A percentile compares a stretch with the other conserved stretches of the same genome.
Evolutionary conservation across 257 asterid species (phyloP).

Genomic region (Gynochthodes officinalis): DNA sequence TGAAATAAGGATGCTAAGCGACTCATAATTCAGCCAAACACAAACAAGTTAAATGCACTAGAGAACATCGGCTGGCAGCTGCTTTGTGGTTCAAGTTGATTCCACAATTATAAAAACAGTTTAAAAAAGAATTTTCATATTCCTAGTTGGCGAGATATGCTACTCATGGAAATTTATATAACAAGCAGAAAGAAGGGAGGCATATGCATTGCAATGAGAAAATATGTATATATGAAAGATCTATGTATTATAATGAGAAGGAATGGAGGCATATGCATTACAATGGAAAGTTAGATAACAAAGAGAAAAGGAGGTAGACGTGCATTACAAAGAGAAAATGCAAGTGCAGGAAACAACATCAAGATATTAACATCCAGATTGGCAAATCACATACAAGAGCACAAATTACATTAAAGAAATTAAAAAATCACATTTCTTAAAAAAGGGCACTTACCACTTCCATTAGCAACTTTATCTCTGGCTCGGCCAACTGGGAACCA

Average conservation of each 20-base stretch:
- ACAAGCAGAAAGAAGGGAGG: neutral
- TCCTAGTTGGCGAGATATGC: neutral
- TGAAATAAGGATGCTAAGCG: neutral
- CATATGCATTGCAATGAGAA: too few species aligned
- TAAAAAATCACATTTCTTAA: conserved; percentile 5
- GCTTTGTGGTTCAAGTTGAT: neutral
- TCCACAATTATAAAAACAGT: neutral
- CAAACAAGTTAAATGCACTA: neutral
- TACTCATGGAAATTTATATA: too few species aligned
- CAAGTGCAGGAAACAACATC: neutral
- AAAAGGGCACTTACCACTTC: conserved; percentile 71
- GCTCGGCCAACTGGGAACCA: conserved; percentile 96
- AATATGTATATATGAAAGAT: too few species aligned
- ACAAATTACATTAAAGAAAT: neutral
- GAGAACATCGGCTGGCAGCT: neutral
- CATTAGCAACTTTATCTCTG: conserved; percentile 94
- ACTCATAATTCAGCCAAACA: neutral
- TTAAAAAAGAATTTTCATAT: neutral
- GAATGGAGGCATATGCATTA: too few species aligned
- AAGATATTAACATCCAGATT: neutral
- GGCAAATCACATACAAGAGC: neutral
- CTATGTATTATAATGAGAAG: too few species aligned
- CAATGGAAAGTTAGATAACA: too few species aligned
- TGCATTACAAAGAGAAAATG: too few species aligned
- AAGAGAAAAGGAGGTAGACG: too few species aligned